Evolutionary conservation across 164 flowering plant species (phyloP).

Genomic region (Nelumbo lutea): DNA sequence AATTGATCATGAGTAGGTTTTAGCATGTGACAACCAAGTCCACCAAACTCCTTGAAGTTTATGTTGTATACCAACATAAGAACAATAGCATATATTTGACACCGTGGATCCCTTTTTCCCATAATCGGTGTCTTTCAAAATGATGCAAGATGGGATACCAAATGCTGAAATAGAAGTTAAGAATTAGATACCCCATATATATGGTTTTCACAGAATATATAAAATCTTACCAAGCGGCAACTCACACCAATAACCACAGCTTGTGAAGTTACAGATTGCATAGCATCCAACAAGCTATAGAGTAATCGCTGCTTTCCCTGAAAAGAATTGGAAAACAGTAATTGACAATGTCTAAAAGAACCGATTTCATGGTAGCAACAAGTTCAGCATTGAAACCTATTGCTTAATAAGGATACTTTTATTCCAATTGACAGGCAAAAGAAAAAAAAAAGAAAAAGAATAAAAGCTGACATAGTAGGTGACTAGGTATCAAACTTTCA

Average conservation of each 20-base stretch:
- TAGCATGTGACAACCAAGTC: neutral
- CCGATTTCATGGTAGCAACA: neutral
- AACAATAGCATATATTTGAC: neutral
- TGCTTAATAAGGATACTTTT: neutral
- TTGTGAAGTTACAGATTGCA: slow-evolving; percentile 95
- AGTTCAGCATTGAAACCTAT: neutral
- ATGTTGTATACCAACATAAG: neutral
- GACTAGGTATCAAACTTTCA: neutral
- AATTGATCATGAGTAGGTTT: neutral
- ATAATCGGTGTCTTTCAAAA: neutral
- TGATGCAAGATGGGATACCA: neutral
- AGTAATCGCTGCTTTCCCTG: slow-evolving; percentile 95
- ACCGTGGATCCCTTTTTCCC: neutral
- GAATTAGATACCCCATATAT: too few relatives aligned
- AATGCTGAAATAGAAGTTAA: neutral
- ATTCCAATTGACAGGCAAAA: neutral
- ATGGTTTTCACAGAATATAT: neutral
- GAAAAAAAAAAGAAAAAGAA: neutral
- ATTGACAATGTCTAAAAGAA: neutral
- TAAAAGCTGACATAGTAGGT: too few relatives aligned
- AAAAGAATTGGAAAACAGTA: slow-evolving; percentile 11
- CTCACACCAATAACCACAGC: slow-evolving; percentile 92
- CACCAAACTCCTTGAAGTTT: neutral
- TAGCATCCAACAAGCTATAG: slow-evolving; percentile 92
- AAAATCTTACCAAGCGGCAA: slow-evolving; percentile 71